These are phyloP conservation scores for Neltuma alba DNA, from an alignment of 306 rosid species.

Conservation along the genomic window DNA sequence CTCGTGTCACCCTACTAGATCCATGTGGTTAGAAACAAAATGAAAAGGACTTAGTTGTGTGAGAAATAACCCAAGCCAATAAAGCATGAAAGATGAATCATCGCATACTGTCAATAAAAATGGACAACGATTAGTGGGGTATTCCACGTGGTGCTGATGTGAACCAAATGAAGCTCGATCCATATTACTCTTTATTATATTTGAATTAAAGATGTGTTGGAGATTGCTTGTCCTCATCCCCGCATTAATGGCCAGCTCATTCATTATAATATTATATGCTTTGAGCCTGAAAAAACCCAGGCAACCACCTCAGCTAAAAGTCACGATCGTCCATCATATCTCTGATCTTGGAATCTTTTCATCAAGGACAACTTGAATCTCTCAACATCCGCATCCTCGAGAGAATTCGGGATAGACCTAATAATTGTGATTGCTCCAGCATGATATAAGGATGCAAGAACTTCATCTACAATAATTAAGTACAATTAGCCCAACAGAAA, in stretches of 20 bases:
- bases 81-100: too few species aligned
- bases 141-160: background rate
- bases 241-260: background rate
- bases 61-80: background rate
- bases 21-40: too few species aligned
- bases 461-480: constrained; percentile 57
- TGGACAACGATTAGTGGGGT: background rate
- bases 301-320: constrained; percentile 27
- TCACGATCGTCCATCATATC: constrained; percentile 59
- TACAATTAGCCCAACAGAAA: background rate
- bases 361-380: constrained; percentile 61
- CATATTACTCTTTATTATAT: background rate
- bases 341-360: constrained; percentile 75
- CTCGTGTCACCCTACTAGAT: too few species aligned
- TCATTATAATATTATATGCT: background rate
- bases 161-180: background rate
- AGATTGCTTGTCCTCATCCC: background rate
- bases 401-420: constrained; percentile 67
- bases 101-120: background rate
- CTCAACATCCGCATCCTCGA: constrained; percentile 60
- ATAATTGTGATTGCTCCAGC: constrained; percentile 77
- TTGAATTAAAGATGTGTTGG: background rate
- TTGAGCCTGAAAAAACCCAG: background rate
- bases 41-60: too few species aligned
- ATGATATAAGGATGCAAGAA: constrained; percentile 65